Conservation (phyloP, 768 basidiomycete genomes). For the Leccinum incarnatum region DNA sequence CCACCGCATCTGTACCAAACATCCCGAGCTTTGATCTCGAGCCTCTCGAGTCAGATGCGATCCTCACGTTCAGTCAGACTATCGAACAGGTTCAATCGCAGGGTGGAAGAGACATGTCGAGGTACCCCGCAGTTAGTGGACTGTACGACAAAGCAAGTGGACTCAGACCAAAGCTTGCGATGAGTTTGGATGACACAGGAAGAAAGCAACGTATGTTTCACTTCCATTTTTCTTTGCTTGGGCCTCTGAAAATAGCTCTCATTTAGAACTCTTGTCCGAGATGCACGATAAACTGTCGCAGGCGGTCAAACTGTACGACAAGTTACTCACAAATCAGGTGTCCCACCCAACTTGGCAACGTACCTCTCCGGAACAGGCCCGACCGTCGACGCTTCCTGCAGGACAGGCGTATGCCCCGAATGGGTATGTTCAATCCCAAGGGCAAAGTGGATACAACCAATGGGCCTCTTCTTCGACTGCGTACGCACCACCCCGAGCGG, state of each 20-base stretch:
- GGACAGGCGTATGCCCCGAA: constrained; percentile 17
- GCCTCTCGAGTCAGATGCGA: constrained; percentile 77
- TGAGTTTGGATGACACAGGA: constrained; percentile 80
- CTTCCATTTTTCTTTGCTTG: not conserved
- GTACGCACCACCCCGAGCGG: constrained; percentile 21
- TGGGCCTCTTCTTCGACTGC: constrained; percentile 23
- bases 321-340: constrained; percentile 80
- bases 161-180: constrained; percentile 75
- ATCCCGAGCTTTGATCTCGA: constrained; percentile 79
- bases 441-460: constrained; percentile 34
- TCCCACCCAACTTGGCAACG: constrained; percentile 65
- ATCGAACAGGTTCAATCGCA: constrained; percentile 80
- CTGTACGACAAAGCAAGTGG: constrained; percentile 80
- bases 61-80: constrained; percentile 88
- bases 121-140: constrained; percentile 82
- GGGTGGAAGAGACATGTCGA: constrained; percentile 72
- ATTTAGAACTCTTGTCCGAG: constrained; percentile 76
- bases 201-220: constrained; percentile 74
- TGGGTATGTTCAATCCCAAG: constrained; percentile 32
- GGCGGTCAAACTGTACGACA: constrained; percentile 89
- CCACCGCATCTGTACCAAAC: constrained; percentile 43
- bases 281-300: constrained; percentile 95
- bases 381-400: constrained; percentile 27
- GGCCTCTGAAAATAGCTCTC: not conserved
- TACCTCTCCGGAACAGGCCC: constrained; percentile 20